Conservation (phyloP, 1,284 basidiomycete species). For the Pseudozyma pruni region DNA sequence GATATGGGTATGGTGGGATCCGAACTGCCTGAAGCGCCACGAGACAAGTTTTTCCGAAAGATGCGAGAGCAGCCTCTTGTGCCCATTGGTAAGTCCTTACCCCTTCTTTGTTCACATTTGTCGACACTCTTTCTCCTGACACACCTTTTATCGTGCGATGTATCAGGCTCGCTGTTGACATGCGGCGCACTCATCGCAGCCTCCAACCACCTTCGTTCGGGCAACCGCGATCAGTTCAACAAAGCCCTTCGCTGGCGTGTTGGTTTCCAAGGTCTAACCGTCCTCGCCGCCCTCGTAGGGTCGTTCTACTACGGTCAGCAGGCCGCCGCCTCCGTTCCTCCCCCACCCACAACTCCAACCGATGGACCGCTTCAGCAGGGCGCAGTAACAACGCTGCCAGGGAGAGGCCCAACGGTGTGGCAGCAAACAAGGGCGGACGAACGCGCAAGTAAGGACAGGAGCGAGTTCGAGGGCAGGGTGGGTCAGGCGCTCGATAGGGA, state of each 20-base stretch:
- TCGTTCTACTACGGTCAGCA: constrained; percentile 56
- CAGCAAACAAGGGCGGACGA: constrained; percentile 42
- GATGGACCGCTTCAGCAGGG: constrained; percentile 29
- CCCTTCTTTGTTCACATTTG: not conserved
- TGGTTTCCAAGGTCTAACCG: constrained; percentile 64
- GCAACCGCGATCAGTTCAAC: constrained; percentile 64
- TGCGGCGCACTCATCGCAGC: constrained; percentile 62
- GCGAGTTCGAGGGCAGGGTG: constrained; percentile 26
- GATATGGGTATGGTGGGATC: constrained; percentile 2
- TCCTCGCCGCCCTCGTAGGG: constrained; percentile 59
- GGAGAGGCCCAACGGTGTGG: constrained; percentile 36
- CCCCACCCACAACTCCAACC: constrained; percentile 15
- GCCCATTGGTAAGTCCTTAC: constrained; percentile 58
- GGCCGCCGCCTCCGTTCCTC: constrained; percentile 27
- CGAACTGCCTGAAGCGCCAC: constrained; percentile 41
- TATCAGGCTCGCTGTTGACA: constrained; percentile 60
- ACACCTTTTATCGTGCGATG: too few relatives aligned
- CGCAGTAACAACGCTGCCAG: constrained; percentile 36
- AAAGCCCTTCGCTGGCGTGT: constrained; percentile 65
- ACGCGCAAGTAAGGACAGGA: constrained; percentile 24
- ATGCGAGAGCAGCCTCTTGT: constrained; percentile 65
- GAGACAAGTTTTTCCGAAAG: constrained; percentile 62
- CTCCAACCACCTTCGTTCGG: constrained; percentile 59
- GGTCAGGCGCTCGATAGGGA: constrained; percentile 28
- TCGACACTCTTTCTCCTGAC: not conserved